These are phyloP conservation scores for Leccinum uliginosum DNA, from an alignment of 768 basidiomycete species.

Conservation along the genomic window DNA sequence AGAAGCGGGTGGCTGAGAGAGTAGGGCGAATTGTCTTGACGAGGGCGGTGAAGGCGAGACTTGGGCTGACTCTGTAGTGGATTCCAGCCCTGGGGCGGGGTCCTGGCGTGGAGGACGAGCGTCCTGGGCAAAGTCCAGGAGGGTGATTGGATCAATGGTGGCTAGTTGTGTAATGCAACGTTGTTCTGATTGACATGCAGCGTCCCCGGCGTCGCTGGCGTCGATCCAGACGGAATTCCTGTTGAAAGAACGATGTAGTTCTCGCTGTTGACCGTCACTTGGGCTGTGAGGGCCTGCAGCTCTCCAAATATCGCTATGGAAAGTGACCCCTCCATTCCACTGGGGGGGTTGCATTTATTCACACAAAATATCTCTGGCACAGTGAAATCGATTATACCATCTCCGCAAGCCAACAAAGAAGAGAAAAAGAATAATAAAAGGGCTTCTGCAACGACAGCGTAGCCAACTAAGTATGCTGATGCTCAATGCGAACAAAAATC, in stretches of 20 bases:
- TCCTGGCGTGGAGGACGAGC: conserved; percentile 39
- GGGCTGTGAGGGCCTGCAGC: conserved; percentile 19
- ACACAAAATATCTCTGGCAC: conserved; percentile 7
- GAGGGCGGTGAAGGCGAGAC: conserved; percentile 26
- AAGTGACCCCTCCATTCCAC: conserved; percentile 24
- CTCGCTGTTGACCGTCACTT: conserved; percentile 21
- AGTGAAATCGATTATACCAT: conserved; percentile 15
- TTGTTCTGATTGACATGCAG: conserved; percentile 24
- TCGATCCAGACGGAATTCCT: conserved; percentile 18
- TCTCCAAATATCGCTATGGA: conserved; percentile 19
- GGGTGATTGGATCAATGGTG: conserved; percentile 69
- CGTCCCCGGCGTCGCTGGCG: conserved; percentile 20
- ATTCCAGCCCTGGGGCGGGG: conserved; percentile 46
- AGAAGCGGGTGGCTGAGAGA: conserved; percentile 31
- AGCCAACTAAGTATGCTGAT: conserved; percentile 20
- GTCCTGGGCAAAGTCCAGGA: conserved; percentile 55
- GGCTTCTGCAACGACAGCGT: conserved; percentile 15
- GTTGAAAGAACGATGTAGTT: conserved; percentile 16
- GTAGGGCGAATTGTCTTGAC: conserved; percentile 24
- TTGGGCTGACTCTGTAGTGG: conserved; percentile 30
- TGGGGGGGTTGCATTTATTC: conserved; percentile 19
- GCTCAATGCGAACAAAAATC: conserved; percentile 24
- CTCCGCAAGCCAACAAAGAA: conserved; percentile 7
- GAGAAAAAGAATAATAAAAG: conserved; percentile 1
- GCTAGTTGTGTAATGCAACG: conserved; percentile 23